Percentiles rank a stretch among this genome's conserved stretches.
Conservation (phyloP, 2,329 filamentous ascomycete species). For the Bipolaris oryzae region DNA sequence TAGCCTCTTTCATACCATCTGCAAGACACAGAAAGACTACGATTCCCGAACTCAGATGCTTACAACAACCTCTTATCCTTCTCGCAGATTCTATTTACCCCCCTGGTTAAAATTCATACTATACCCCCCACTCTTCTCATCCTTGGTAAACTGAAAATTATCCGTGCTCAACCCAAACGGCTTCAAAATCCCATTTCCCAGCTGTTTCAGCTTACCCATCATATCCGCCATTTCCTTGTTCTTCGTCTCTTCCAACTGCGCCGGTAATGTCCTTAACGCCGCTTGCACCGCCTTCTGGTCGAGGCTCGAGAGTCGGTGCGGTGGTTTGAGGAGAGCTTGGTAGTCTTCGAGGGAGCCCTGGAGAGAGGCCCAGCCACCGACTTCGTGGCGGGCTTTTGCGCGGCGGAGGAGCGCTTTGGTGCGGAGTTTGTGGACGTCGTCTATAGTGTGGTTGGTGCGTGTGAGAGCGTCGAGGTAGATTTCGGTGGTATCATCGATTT, state of each 20-base stretch:
- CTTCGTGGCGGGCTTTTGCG: conserved; percentile 72
- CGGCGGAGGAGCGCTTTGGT: conserved; percentile 83
- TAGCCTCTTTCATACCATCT: background rate
- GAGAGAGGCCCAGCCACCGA: conserved; percentile 79
- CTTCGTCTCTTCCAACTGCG: conserved; percentile 75
- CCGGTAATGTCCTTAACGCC: conserved; percentile 70
- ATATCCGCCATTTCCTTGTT: conserved; percentile 92
- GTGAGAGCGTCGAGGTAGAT: conserved; percentile 40
- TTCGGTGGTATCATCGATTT: conserved; percentile 58
- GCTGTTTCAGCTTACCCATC: conserved; percentile 93
- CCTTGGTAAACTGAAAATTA: conserved; percentile 93
- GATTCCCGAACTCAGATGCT: background rate
- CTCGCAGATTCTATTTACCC: background rate
- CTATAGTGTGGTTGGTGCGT: conserved; percentile 40
- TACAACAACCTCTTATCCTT: background rate
- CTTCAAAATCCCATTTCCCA: conserved; percentile 90
- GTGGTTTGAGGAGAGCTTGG: conserved; percentile 64
- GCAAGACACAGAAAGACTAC: background rate
- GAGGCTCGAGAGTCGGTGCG: conserved; percentile 63
- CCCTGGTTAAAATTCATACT: conserved; percentile 82
- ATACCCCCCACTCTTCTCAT: conserved; percentile 87
- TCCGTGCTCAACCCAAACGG: conserved; percentile 94
- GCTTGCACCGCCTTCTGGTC: conserved; percentile 72
- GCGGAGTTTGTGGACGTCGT: conserved; percentile 77
- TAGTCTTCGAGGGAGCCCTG: conserved; percentile 84